Evolutionary conservation across 2,329 filamentous ascomycete genomes (phyloP).

Genomic region (Sarocladium kiliense): DNA sequence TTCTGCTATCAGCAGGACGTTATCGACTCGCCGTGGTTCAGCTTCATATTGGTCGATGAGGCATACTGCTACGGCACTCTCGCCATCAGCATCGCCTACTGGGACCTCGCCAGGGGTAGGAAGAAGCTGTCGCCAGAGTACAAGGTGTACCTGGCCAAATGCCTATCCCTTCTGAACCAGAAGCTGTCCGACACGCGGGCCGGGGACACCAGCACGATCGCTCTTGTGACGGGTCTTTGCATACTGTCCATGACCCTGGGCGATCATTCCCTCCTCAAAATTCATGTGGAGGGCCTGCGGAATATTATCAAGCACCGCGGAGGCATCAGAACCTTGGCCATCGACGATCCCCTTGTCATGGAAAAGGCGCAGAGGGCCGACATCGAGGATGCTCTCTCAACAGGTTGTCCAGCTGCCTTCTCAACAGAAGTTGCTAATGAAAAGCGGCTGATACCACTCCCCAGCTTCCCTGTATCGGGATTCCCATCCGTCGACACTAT

Average conservation of each 20-base stretch:
- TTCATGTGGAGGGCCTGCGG: slow-evolving; percentile 25
- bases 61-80: slow-evolving; percentile 25
- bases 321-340: slow-evolving; percentile 17
- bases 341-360: slow-evolving; percentile 4
- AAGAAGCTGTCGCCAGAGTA: slow-evolving; percentile 14
- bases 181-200: slow-evolving; percentile 19
- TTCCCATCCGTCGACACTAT: background rate
- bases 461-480: background rate
- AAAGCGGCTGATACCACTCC: background rate
- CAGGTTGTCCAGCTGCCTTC: background rate
- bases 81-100: slow-evolving; percentile 14
- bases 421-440: background rate
- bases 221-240: slow-evolving; percentile 19
- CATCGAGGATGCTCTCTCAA: background rate
- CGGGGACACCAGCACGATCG: slow-evolving; percentile 21
- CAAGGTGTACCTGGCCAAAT: slow-evolving; percentile 18
- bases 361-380: slow-evolving; percentile 11
- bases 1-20: slow-evolving; percentile 9
- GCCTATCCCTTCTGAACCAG: slow-evolving; percentile 22
- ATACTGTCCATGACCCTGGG: slow-evolving; percentile 20
- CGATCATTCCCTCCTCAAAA: slow-evolving; percentile 16
- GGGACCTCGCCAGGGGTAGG: slow-evolving; percentile 7
- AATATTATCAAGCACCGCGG: slow-evolving; percentile 24
- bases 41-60: slow-evolving; percentile 23
- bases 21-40: slow-evolving; percentile 17